A percentile compares a stretch with the other conserved stretches of the same genome.
Evolutionary conservation across 257 asterid genomes (phyloP).

Genomic region (Plantago ovata): DNA sequence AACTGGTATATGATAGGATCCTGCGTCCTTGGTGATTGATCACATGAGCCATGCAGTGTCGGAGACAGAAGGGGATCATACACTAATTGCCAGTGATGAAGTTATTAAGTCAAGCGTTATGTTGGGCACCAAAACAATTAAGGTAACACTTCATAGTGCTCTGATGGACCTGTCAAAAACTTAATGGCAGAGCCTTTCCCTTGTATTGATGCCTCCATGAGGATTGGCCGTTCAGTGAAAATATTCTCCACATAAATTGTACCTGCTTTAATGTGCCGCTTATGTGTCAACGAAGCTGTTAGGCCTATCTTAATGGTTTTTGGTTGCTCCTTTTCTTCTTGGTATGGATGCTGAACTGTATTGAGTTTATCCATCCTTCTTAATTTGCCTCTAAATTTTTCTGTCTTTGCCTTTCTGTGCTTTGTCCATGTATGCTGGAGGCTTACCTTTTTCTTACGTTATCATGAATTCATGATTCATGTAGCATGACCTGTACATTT

Average conservation of each 20-base stretch:
- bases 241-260: background rate
- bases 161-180: background rate
- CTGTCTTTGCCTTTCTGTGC: background rate
- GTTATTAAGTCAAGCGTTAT: conserved; percentile 61
- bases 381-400: background rate
- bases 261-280: background rate
- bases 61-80: conserved; percentile 64
- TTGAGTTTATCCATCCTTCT: background rate
- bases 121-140: conserved; percentile 58
- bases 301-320: background rate
- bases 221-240: no score
- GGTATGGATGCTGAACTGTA: background rate
- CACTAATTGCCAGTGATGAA: conserved; percentile 61
- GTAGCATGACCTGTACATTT: background rate
- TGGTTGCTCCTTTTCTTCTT: background rate
- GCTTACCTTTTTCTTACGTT: no score
- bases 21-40: conserved; percentile 68
- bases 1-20: conserved; percentile 40
- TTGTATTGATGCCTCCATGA: no score
- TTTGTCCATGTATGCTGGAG: no score
- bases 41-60: conserved; percentile 68
- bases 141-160: conserved; percentile 38
- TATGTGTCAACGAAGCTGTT: background rate
- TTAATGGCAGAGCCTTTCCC: no score
- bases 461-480: no score